Conservation (phyloP, 495 filamentous ascomycete genomes). For the Penicillium diatomitis region DNA sequence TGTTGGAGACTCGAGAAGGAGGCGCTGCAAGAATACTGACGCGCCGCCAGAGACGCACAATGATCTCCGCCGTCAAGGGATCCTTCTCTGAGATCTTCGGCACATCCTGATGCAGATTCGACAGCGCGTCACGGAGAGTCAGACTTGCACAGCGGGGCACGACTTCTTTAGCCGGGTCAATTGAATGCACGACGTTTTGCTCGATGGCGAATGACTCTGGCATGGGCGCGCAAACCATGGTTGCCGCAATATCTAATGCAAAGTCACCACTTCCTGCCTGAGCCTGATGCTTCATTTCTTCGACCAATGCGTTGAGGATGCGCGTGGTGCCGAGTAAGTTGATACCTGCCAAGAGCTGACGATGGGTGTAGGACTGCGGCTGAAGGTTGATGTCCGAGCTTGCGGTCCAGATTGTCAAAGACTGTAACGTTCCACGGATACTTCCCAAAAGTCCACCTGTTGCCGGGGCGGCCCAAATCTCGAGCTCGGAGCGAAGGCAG, state of each 20-base stretch:
- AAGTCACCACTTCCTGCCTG: slow-evolving; percentile 47
- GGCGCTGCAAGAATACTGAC: slow-evolving; percentile 53
- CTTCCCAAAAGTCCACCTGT: slow-evolving; percentile 53
- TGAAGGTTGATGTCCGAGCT: slow-evolving; percentile 53
- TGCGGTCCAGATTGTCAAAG: slow-evolving; percentile 64
- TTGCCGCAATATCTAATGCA: slow-evolving; percentile 64
- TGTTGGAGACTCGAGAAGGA: slow-evolving; percentile 31
- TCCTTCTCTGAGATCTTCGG: slow-evolving; percentile 53
- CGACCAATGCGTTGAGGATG: slow-evolving; percentile 52
- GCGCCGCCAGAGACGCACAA: slow-evolving; percentile 67
- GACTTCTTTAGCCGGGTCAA: slow-evolving; percentile 31
- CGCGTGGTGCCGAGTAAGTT: slow-evolving; percentile 61
- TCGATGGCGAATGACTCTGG: slow-evolving; percentile 38
- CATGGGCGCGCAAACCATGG: slow-evolving; percentile 65
- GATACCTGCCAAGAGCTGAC: slow-evolving; percentile 56
- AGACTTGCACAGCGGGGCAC: slow-evolving; percentile 33
- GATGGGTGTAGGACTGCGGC: slow-evolving; percentile 71
- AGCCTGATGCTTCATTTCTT: slow-evolving; percentile 56
- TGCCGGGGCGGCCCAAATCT: slow-evolving; percentile 58
- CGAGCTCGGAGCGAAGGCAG: slow-evolving; percentile 62
- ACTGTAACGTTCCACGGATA: slow-evolving; percentile 56
- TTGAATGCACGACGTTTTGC: slow-evolving; percentile 31
- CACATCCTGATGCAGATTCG: slow-evolving; percentile 52
- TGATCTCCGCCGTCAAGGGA: slow-evolving; percentile 50
- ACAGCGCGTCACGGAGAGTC: slow-evolving; percentile 64